These are phyloP conservation scores for Geotrichum cucujoidarum DNA, from an alignment of 1,139 yeast species.

Conservation along the genomic window DNA sequence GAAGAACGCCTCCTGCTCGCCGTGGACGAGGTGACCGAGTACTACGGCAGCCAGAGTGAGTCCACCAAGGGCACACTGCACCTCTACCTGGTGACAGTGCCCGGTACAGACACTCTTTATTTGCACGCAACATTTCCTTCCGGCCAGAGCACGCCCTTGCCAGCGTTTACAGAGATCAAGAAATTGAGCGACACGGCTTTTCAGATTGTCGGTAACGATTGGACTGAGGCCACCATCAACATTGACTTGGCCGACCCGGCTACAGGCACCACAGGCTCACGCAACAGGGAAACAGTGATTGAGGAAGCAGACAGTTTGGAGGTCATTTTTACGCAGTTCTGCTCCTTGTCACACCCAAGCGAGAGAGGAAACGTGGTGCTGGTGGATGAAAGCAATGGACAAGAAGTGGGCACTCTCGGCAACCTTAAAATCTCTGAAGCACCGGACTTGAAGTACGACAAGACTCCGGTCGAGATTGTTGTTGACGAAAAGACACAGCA, in stretches of 20 bases:
- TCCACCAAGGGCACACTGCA: constrained; percentile 6
- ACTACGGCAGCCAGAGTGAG: constrained; percentile 5
- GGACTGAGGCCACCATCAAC: background rate
- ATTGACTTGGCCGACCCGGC: background rate
- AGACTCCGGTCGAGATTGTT: constrained; percentile 16
- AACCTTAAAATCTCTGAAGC: constrained; percentile 10
- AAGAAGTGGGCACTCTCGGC: constrained; percentile 10
- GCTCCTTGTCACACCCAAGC: constrained; percentile 1
- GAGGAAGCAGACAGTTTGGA: constrained; percentile 11
- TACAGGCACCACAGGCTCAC: background rate
- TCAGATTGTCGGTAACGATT: constrained; percentile 1
- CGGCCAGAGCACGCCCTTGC: constrained; percentile 6
- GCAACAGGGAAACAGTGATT: background rate
- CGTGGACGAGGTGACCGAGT: constrained; percentile 14
- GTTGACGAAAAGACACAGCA: constrained; percentile 3
- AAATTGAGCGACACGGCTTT: constrained; percentile 1
- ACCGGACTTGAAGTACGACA: constrained; percentile 11
- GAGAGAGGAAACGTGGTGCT: constrained; percentile 8
- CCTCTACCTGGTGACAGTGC: constrained; percentile 6
- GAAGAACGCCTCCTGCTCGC: constrained; percentile 13
- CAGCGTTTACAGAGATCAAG: constrained; percentile 11
- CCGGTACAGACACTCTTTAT: background rate
- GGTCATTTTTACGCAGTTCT: constrained; percentile 15
- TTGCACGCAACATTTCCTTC: constrained; percentile 15
- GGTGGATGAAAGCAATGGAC: constrained; percentile 12